Percentiles rank a stretch among this genome's conserved stretches.
Conservation (phyloP, 805 yeast genomes). For the Candida endomychidarum region DNA sequence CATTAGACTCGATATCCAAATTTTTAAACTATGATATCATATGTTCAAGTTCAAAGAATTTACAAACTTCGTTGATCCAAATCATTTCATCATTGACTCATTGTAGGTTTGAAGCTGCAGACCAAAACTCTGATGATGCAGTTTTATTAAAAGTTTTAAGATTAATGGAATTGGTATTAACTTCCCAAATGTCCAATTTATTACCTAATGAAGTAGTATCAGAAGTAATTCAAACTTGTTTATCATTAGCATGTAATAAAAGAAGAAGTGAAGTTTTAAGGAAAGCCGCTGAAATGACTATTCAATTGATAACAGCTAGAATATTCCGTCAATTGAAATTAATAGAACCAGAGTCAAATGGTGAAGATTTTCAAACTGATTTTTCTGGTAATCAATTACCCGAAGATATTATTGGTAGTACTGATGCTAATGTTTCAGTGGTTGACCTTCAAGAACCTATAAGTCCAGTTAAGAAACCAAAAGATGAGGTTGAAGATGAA, state of each 20-base stretch:
- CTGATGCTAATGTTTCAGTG: constrained; percentile 19
- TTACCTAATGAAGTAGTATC: constrained; percentile 79
- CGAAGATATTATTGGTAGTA: constrained; percentile 60
- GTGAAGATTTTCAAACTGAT: constrained; percentile 48
- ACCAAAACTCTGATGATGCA: constrained; percentile 88
- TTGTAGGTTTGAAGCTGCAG: constrained; percentile 94
- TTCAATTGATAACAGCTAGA: constrained; percentile 65
- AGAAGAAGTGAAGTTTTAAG: constrained; percentile 87
- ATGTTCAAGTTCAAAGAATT: constrained; percentile 51
- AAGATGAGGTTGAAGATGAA: background rate
- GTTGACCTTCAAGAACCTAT: constrained; percentile 2
- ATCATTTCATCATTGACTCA: constrained; percentile 78
- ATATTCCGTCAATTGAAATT: constrained; percentile 61
- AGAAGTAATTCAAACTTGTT: constrained; percentile 87
- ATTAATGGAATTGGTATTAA: constrained; percentile 63
- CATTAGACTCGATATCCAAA: constrained; percentile 73
- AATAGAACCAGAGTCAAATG: constrained; percentile 47
- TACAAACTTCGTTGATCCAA: constrained; percentile 60
- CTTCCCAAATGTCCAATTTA: constrained; percentile 61
- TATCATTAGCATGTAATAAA: constrained; percentile 89
- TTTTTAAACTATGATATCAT: constrained; percentile 71
- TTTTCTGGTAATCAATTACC: constrained; percentile 50
- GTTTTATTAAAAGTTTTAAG: constrained; percentile 80
- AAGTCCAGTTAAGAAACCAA: constrained; percentile 14
- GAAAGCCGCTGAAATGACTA: constrained; percentile 82